These are phyloP conservation scores for Metschnikowia chrysomelidarum DNA, from an alignment of 805 yeast genomes.

Conservation along the genomic window DNA sequence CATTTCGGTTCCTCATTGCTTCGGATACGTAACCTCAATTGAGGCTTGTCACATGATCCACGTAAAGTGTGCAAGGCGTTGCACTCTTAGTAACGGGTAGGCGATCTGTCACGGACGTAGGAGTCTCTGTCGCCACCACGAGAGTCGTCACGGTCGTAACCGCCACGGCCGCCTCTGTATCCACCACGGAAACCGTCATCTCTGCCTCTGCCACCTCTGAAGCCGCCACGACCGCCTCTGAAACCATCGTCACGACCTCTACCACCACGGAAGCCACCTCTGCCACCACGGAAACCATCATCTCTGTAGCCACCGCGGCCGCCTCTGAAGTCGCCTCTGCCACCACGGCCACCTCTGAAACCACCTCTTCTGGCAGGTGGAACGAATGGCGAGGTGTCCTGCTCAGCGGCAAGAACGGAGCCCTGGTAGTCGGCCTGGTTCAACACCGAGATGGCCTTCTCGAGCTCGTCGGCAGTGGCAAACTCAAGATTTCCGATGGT, in stretches of 20 bases:
- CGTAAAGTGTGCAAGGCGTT: background rate
- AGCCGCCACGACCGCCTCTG: conserved; percentile 48
- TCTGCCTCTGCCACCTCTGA: conserved; percentile 28
- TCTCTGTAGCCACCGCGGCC: conserved; percentile 42
- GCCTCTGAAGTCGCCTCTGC: conserved; percentile 40
- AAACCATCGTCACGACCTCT: conserved; percentile 31
- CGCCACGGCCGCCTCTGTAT: conserved; percentile 38
- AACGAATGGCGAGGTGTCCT: conserved; percentile 64
- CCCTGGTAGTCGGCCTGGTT: conserved; percentile 75
- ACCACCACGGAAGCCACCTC: conserved; percentile 25
- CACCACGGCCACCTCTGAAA: conserved; percentile 39
- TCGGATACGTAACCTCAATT: background rate
- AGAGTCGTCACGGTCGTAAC: conserved; percentile 49
- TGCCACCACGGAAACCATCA: conserved; percentile 25
- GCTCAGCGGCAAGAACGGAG: conserved; percentile 67
- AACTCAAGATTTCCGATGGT: conserved; percentile 55
- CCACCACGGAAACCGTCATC: conserved; percentile 38
- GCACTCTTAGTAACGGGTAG: conserved; percentile 57
- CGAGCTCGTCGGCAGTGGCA: conserved; percentile 68
- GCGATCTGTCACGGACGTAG: conserved; percentile 59
- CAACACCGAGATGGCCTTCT: conserved; percentile 67
- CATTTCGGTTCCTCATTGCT: too few relatives aligned
- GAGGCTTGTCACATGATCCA: background rate
- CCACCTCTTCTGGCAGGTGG: conserved; percentile 51
- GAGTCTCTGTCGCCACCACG: conserved; percentile 42